Evolutionary conservation across 2,329 filamentous ascomycete species (phyloP), one percentile per base, ranked within the genome.

Genomic region (Chaetomium sp.): DNA sequence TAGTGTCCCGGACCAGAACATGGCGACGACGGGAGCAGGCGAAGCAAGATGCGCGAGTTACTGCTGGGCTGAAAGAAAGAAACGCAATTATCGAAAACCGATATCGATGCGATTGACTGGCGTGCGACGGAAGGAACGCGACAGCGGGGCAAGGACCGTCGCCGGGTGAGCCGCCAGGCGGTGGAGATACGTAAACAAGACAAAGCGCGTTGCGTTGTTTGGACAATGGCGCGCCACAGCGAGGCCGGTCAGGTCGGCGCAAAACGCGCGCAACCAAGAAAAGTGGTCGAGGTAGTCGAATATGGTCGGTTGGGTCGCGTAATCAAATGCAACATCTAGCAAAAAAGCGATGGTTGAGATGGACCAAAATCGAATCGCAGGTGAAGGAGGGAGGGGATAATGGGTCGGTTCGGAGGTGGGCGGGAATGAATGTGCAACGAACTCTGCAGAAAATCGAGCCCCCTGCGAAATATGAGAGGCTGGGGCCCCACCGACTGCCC

Each of bases 1-100:
- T 57, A 99, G 83, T 54, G 90, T 91, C 78, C 96, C 91, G 53
- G 94, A 96, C 73, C 96, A 97, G 76, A 99, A 99, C 94, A 99
- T 99, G 70, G 69, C 76, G 74, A 64, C 61, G 65, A 65, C 68
- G 64, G 66, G 59, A 45, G 64, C 60, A 56, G 55, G 62, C 63
- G 59, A 59, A 63, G 64, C 64, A 52, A 41, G 32, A 50, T 32
- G 38, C n/a, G 45, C 36, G 19, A 40, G 37, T 54, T 51, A 56
- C 49, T 37, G 43, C 34, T 41, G 38, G 40, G 5, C 12, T 36
- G 12, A 47, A 38, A 44, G 32, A 49, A 47, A 48, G 59, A 45
- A 37, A 54, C 32, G 19, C 42, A 49, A 53, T 54, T 52, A 35
- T 37, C 14, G 38, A 38, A 38, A 12, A 32, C 32, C 38, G 38